Evolutionary conservation across 2,329 filamentous ascomycete genomes (phyloP), one percentile per base, ranked within the genome.

Genomic region (Cladosporium sp.): DNA sequence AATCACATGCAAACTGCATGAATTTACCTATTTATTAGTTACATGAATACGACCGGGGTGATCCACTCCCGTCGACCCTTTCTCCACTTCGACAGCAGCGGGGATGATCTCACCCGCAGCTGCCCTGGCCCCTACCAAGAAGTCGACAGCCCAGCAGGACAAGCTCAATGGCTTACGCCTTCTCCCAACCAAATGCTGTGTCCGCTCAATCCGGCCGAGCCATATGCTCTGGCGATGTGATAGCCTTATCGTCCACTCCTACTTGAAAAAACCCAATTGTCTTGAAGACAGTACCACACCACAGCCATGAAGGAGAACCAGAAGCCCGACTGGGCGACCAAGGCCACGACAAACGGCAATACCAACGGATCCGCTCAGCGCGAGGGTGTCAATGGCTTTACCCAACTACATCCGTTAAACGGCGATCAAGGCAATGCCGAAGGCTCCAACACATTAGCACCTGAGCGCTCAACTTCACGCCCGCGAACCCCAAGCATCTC

Each of bases 271-370:
- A 27, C 22, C 4, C 22, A 27, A 4, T 9, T 27, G 5, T 5
- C 22, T 5, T 27, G 22, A 9, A 27, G 9, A 27, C 22, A 27
- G n/a, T 9, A 27, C 5, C 22, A 27, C 22, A 27, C 13, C 37
- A 34, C 27, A 34, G 15, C 37, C 17, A 48, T 41, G 45, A 48
- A 48, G 27, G 45, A 48, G 37, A 48, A 48, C 27, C 37, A 48
- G 37, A 48, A 48, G 24, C 45, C 45, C n/a, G 19, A 13, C 18
- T 48, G 45, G 45, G 37, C 37, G 4, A 40, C 13, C 13, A 13
- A 24, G 3, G 7, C 13, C 18, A 24, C 34, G 36, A 18, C 20
- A 8, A 11, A 41, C 32, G 13, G 32, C 45, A 34, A 30, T 5
- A 29, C 17, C 45, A 48, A 48, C 34, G 45, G 45, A 37, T 30